A percentile compares a stretch with the other conserved stretches of the same genome.
These are phyloP conservation scores for Xylariales sp. DNA, from an alignment of 2,329 filamentous ascomycete species.

Conservation along the genomic window DNA sequence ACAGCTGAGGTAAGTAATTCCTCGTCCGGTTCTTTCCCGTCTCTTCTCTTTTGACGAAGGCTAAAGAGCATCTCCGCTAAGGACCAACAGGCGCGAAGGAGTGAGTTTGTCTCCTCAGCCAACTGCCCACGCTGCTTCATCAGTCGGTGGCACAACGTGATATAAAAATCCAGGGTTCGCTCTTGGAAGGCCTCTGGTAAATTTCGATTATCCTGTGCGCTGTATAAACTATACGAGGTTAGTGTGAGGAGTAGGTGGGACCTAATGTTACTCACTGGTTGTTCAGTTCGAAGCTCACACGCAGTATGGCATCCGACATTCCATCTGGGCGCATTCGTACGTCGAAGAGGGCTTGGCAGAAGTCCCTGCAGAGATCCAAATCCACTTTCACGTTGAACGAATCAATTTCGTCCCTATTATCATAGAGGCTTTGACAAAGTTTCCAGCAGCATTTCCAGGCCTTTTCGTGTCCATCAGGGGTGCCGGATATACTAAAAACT, in stretches of 20 bases:
- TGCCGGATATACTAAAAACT: slow-evolving; percentile 79
- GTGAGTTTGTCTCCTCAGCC: slow-evolving; percentile 83
- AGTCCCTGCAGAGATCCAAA: slow-evolving; percentile 88
- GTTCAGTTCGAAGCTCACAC: slow-evolving; percentile 94
- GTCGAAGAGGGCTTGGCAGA: slow-evolving; percentile 92
- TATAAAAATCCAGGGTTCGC: slow-evolving; percentile 91
- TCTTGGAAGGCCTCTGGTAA: slow-evolving; percentile 89
- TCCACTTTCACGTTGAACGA: slow-evolving; percentile 77
- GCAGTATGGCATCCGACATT: slow-evolving; percentile 82
- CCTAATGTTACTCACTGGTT: slow-evolving; percentile 72
- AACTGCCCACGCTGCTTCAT: slow-evolving; percentile 91
- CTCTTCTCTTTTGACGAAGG: slow-evolving; percentile 82
- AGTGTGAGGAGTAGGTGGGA: not conserved
- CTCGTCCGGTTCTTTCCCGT: slow-evolving; percentile 79
- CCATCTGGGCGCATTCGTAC: slow-evolving; percentile 83
- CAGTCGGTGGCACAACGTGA: slow-evolving; percentile 91
- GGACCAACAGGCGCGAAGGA: slow-evolving; percentile 88
- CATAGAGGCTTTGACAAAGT: slow-evolving; percentile 88
- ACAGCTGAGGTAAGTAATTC: slow-evolving; percentile 88
- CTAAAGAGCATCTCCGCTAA: slow-evolving; percentile 94
- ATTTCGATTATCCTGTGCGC: slow-evolving; percentile 82
- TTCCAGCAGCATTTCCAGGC: slow-evolving; percentile 97
- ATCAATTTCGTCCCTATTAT: slow-evolving; percentile 78
- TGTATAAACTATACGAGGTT: slow-evolving; percentile 72
- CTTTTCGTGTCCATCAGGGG: slow-evolving; percentile 82